Conservation (phyloP, 257 asterid genomes). For the Solanum bulbocastanum region DNA sequence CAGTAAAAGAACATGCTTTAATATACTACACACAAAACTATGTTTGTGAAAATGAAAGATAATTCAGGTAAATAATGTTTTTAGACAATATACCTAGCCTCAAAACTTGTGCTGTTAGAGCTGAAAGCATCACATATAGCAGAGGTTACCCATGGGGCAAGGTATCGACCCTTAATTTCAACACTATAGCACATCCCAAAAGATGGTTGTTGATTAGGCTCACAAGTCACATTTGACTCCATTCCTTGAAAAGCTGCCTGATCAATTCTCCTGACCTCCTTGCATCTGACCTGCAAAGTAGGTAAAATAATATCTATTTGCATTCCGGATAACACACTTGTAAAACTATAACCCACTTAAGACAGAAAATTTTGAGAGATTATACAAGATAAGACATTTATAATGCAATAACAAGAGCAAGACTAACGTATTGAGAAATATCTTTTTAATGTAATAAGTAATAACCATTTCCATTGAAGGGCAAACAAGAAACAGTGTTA, state of each 20-base stretch:
- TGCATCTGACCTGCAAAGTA: constrained; percentile 67
- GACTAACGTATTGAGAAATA: neutral
- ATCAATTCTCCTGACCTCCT: constrained; percentile 68
- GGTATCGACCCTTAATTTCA: constrained; percentile 63
- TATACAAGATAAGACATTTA: neutral
- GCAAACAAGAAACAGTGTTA: neutral
- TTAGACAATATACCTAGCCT: constrained; percentile 55
- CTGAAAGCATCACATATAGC: constrained; percentile 57
- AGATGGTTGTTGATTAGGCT: constrained; percentile 31
- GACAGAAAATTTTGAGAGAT: neutral
- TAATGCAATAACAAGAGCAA: neutral
- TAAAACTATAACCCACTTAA: neutral
- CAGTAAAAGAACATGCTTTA: neutral
- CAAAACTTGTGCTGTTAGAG: constrained; percentile 53
- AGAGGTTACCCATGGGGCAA: constrained; percentile 84
- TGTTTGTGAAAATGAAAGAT: neutral
- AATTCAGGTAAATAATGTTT: neutral
- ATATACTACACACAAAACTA: neutral
- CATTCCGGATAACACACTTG: neutral
- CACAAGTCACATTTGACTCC: constrained; percentile 27
- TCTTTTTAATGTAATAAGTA: neutral
- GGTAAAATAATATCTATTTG: constrained; percentile 1
- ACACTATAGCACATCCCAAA: constrained; percentile 60
- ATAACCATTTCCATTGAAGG: neutral
- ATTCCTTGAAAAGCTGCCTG: constrained; percentile 28